Conservation (phyloP, 345 rosid species). For the Camelina hispida region DNA sequence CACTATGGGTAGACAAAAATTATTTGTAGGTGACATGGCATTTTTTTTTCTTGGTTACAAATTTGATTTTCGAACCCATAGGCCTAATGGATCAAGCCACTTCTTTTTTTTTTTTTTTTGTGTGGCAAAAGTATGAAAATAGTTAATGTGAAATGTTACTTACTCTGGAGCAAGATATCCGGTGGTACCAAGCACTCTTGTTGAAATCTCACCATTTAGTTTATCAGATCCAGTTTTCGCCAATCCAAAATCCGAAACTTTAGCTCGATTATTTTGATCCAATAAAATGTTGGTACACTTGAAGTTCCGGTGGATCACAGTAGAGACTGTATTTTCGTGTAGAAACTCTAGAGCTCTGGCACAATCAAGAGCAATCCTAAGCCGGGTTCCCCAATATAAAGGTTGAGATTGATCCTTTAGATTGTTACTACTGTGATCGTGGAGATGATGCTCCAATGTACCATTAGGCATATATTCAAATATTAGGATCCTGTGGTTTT, state of each 20-base stretch:
- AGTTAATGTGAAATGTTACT: slow-evolving; percentile 44
- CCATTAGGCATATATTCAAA: slow-evolving; percentile 82
- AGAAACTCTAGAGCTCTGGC: slow-evolving; percentile 86
- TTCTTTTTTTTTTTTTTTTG: neutral
- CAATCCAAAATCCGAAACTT: slow-evolving; percentile 77
- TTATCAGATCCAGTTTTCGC: slow-evolving; percentile 78
- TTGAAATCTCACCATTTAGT: slow-evolving; percentile 79
- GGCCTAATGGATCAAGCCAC: neutral
- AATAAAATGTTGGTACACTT: slow-evolving; percentile 77
- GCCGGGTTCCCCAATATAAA: slow-evolving; percentile 75
- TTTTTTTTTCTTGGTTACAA: neutral
- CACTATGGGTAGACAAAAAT: neutral
- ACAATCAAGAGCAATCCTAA: slow-evolving; percentile 83
- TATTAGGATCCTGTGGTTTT: slow-evolving; percentile 72
- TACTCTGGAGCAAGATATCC: slow-evolving; percentile 95
- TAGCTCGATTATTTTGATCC: slow-evolving; percentile 64
- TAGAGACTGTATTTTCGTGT: slow-evolving; percentile 65
- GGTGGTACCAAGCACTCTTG: slow-evolving; percentile 68
- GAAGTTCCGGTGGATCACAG: slow-evolving; percentile 86
- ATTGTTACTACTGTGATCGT: slow-evolving; percentile 34
- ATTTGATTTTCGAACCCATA: neutral
- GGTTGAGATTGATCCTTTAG: slow-evolving; percentile 43
- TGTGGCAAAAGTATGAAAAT: neutral
- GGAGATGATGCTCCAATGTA: slow-evolving; percentile 65
- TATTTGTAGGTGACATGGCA: slow-evolving; percentile 2